These are phyloP conservation scores for Fusarium euwallaceae DNA, from an alignment of 2,329 filamentous ascomycete genomes.

Conservation along the genomic window DNA sequence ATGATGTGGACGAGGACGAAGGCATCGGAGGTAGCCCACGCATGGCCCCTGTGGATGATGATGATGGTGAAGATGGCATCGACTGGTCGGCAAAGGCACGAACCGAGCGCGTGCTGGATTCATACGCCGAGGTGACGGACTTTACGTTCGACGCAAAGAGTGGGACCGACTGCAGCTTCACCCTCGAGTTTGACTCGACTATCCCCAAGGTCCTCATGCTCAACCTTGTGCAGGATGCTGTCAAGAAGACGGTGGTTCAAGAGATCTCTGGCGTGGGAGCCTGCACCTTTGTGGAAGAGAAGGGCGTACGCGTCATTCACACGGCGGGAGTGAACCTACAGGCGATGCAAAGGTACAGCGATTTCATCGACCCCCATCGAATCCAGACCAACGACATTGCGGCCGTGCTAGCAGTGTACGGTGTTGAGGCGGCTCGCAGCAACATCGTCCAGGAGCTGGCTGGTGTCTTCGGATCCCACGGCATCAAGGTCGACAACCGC, in stretches of 20 bases:
- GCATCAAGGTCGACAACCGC: slow-evolving; percentile 90
- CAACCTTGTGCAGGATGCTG: slow-evolving; percentile 85
- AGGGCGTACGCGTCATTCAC: slow-evolving; percentile 72
- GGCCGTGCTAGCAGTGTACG: slow-evolving; percentile 86
- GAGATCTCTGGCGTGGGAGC: slow-evolving; percentile 82
- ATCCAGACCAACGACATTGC: slow-evolving; percentile 95
- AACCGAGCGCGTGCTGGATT: slow-evolving; percentile 73
- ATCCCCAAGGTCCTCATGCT: slow-evolving; percentile 95
- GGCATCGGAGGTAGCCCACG: slow-evolving; percentile 65
- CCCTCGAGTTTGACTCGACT: slow-evolving; percentile 82
- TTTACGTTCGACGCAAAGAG: slow-evolving; percentile 84
- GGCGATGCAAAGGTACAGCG: slow-evolving; percentile 89
- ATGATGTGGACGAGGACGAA: slow-evolving; percentile 65
- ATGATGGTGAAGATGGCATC: slow-evolving; percentile 56
- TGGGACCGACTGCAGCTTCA: slow-evolving; percentile 83
- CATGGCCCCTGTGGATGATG: slow-evolving; percentile 53
- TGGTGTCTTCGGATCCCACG: slow-evolving; percentile 89
- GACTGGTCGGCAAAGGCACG: slow-evolving; percentile 61
- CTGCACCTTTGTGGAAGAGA: slow-evolving; percentile 75
- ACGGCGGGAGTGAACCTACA: slow-evolving; percentile 89
- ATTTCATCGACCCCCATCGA: slow-evolving; percentile 87
- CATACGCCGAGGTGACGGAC: slow-evolving; percentile 74
- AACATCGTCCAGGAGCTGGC: slow-evolving; percentile 90
- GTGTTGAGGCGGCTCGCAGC: slow-evolving; percentile 90
- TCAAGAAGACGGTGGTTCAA: slow-evolving; percentile 85